These are phyloP conservation scores for Gomphus sp. DNA, from an alignment of 1,284 basidiomycete species.

Conservation along the genomic window DNA sequence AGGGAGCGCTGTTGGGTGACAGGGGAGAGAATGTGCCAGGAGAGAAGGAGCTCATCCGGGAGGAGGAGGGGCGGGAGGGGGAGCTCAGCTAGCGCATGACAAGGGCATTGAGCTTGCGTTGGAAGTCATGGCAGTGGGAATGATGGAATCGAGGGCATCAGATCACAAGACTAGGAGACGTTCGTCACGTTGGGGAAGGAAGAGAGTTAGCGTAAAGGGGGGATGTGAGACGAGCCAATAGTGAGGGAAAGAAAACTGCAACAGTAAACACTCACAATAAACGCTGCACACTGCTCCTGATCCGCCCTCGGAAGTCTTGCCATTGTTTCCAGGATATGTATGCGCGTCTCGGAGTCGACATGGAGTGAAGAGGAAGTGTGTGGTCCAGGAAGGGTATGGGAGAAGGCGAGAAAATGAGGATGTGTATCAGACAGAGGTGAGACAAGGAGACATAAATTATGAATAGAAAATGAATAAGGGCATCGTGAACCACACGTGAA, in stretches of 20 bases:
- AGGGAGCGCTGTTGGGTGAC: no score
- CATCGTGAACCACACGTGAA: no score
- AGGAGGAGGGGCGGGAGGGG: constrained; percentile 1
- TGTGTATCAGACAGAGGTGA: not conserved
- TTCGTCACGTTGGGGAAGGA: constrained; percentile 51
- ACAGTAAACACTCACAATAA: constrained; percentile 42
- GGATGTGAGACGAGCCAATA: no score
- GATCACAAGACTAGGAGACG: constrained; percentile 70
- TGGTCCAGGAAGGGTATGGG: not conserved
- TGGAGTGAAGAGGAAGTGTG: constrained; percentile 33
- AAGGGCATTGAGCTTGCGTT: no score
- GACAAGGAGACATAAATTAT: no score
- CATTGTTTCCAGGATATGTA: constrained; percentile 61
- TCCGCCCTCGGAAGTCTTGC: constrained; percentile 55
- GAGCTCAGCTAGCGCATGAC: constrained; percentile 38
- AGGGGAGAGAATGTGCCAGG: no score
- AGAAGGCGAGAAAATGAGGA: not conserved
- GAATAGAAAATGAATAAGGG: no score
- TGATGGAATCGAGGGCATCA: constrained; percentile 62
- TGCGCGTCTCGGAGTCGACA: constrained; percentile 59
- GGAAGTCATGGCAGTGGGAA: no score
- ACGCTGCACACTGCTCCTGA: constrained; percentile 80
- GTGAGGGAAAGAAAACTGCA: no score
- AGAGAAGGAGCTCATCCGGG: not conserved
- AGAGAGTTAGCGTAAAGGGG: no score